Conservation (phyloP, 140 eudicot genomes). For the Bidens hawaiensis region DNA sequence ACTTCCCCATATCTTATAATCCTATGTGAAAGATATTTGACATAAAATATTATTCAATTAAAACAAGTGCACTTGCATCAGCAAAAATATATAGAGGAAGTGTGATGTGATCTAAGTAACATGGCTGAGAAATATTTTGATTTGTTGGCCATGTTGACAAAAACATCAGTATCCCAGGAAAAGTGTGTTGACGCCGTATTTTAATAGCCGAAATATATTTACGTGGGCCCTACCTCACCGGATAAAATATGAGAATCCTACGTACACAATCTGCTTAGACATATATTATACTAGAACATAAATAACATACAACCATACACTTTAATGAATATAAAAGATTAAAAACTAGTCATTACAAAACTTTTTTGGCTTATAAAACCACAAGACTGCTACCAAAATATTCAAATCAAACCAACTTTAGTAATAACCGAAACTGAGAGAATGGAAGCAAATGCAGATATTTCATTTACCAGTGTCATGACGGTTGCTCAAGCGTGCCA, state of each 20-base stretch:
- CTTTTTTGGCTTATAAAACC: constrained; percentile 30
- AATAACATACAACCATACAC: constrained; percentile 12
- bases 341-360: not conserved
- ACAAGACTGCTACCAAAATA: constrained; percentile 9
- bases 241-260: constrained; percentile 2
- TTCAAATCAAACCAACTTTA: constrained; percentile 1
- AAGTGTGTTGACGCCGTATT: not conserved
- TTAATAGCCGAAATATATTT: constrained; percentile 11
- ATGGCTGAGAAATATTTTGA: too few relatives aligned
- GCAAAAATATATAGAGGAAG: not conserved
- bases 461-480: constrained; percentile 49
- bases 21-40: not conserved
- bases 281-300: constrained; percentile 19
- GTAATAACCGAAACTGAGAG: constrained; percentile 1
- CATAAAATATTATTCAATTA: not conserved
- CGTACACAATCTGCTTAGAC: constrained; percentile 4
- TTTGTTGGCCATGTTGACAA: too few relatives aligned
- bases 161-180: not conserved
- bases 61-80: not conserved
- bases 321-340: not conserved
- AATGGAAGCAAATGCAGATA: constrained; percentile 30
- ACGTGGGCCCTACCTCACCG: constrained; percentile 20
- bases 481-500: constrained; percentile 31
- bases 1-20: too few relatives aligned
- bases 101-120: not conserved